Percentiles rank a stretch among this genome's conserved stretches.
These are phyloP conservation scores for Zygnema cylindricum DNA, from an alignment of 139 green algal genomes.

Conservation along the genomic window DNA sequence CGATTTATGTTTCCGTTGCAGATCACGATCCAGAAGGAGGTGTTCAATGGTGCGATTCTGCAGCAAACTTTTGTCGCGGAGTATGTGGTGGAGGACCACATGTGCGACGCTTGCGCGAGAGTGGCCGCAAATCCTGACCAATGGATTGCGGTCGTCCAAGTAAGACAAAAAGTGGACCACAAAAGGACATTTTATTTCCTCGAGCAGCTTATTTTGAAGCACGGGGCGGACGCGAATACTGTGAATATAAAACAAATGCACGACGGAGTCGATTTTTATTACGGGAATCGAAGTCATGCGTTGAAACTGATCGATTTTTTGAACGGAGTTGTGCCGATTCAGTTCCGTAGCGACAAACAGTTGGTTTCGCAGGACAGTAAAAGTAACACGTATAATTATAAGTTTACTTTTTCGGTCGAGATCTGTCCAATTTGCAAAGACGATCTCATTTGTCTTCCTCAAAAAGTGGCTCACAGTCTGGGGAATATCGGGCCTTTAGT, in stretches of 20 bases:
- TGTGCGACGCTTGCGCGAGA: conserved; percentile 91
- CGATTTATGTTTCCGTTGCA: conserved; percentile 26
- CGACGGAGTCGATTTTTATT: conserved; percentile 96
- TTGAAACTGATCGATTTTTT: conserved; percentile 97
- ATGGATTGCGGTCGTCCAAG: conserved; percentile 92
- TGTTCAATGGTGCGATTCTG: conserved; percentile 95
- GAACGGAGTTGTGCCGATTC: conserved; percentile 65
- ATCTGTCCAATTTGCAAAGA: conserved; percentile 89
- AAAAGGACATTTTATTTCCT: conserved; percentile 99
- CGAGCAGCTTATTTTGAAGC: conserved; percentile 97
- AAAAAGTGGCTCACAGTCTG: conserved; percentile 73
- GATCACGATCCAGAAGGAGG: conserved; percentile 92
- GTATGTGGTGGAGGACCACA: conserved; percentile 93
- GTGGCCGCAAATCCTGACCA: conserved; percentile 89
- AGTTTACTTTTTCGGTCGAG: conserved; percentile 97
- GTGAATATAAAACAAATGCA: conserved; percentile 77
- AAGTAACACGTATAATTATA: conserved; percentile 96
- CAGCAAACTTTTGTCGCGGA: conserved; percentile 96
- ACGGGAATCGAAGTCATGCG: conserved; percentile 80
- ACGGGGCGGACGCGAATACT: conserved; percentile 78
- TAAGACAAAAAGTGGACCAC: conserved; percentile 92
- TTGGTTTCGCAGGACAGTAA: conserved; percentile 95
- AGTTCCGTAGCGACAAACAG: conserved; percentile 89
- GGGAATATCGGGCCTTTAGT: conserved; percentile 89
- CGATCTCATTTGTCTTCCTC: conserved; percentile 90